Evolutionary conservation across 148 eudicot species (phyloP), one percentile per base, ranked within the genome.

Genomic region (Suaeda aralocaspica): DNA sequence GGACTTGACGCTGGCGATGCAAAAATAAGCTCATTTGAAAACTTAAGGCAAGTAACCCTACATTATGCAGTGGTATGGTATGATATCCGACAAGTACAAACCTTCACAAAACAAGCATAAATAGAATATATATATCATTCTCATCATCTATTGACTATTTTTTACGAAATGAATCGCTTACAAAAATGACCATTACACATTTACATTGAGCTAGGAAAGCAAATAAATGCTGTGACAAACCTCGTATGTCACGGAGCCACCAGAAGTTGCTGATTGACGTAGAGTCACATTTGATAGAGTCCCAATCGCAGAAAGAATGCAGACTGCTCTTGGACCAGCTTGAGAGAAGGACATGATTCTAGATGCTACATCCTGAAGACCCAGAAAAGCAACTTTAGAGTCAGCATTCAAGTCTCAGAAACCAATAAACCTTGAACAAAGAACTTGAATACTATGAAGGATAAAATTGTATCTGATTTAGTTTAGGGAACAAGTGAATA

Each of bases 241-340:
- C 97, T 92, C 97, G 26, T 89, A 89, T 60, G 97, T 89, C 56
- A 89, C 89, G 45, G 89, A 86, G 70, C 89, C 96, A 76, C 96
- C 96, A 26, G 92, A 88, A 41, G 89, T 89, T 60, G 91, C 85
- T 19, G 91, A 82, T 83, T 89, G 92, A 52, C 90, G 92, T 59
- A 93, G 87, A 11, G 95, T 93, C 74, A 88, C 98, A 72, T 84
- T 87, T 10, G 98, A 87, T 74, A 93, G 79, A 65, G 88, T 73
- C 60, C 98, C 98, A 76, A 76, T 87, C 24, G 96, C 98, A 72
- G 98, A 90, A 61, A 90, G 80, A 69, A 93, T 76, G 69, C 94
- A 90, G 68, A 93, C 87, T 66, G 89, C 88, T 78, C 94, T 82
- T 69, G 96, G 90, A 71, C 95, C 98, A 83, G 84, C 72, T 70